Base-by-base conservation (phyloP, 2,329 filamentous ascomycete genomes). In the Septoria petroselini region DNA sequence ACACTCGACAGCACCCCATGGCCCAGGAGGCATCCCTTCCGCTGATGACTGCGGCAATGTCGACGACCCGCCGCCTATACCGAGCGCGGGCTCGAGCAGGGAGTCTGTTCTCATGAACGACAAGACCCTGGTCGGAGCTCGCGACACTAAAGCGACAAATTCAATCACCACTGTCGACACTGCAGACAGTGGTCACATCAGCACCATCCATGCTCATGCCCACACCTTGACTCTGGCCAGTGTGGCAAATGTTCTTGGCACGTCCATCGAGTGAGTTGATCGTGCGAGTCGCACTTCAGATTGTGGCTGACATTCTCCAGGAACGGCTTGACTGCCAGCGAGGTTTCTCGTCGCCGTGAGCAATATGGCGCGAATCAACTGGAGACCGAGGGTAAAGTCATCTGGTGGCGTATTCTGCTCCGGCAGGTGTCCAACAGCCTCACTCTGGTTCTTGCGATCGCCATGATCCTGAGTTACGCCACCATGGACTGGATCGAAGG, bases 401-500 rank as follows among this genome's bases (percentile, higher is more conserved):
- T 58, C 29, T 62, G 59, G 57, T 65, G 62, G 60, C 57, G 55
- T 3, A 65, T 67, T 29, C 62, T 70, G 4, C 53, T 68, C 29
- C 62, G 66, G 34, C 68, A 70, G 48, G 62, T 68, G 15, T 65
- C 65, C 29, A 70, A 70, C 58, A 68, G 66, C 46, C 60, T 70
- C 55, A 68, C 67, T 7, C 53, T 70, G 48, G 67, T 70, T 47
- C 70, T 83, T 42, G 77, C 80, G 44, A 70, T 78, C 47, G 79
- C 75, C 48, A 82, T 82, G 77, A 73, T 69, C 35, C 76, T 80
- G 44, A 79, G 75, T 41, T 81, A 79, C 54, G 78, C 73, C 33
- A 82, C 81, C 50, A 65, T 73, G 52, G 81, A 79, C 8, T 83
- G 73, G 68, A 82, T 83, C 50, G 79, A 83, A 66, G 79, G 78